Base-by-base conservation (phyloP, 345 rosid species). In the Salix dunnii region DNA sequence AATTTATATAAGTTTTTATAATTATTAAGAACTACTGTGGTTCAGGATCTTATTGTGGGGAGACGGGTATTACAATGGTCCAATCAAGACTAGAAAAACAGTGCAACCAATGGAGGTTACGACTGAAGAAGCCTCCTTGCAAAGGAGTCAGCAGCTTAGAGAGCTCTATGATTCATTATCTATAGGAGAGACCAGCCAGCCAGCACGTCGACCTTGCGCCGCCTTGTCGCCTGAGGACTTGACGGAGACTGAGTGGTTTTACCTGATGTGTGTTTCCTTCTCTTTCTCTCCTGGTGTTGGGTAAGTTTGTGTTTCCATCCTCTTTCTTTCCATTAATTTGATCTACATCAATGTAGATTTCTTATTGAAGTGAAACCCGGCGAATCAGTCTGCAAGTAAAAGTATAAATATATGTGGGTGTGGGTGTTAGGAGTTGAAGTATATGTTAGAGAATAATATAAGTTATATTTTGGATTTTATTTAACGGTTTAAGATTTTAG, bases 241-340 rank as follows among this genome's bases (percentile, higher is more conserved):
- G 36, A 95, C 99, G 5, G 97, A 95, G 83, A 84, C 99, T 1
- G 99, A 95, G 74, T 95, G 99, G 99, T 95, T 95, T 85, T 95
- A 95, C 77, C 79, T 95, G 67, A 93, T 95, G 97, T 93, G 99
- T 65, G 97, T 88, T n/a, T 93, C 99, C 81, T 96, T 94, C 89
- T 89, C 97, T 61, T 96, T 94, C 53, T 80, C 90, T 79, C 90
- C 92, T 63, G 93, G 93, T 33, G 82, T 84, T 2, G 98, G 98
- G 99, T 96, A 89, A 84, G 91, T 78, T 72, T 20, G 3, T 7
- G 21, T 49, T 63, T 51, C 43, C 43, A 40, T 40, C 43, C 12
- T 5, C 31, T 64, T 62, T 38, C 9, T 20, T 72, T 69, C 76
- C 31, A 43, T 35, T 78, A 70, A 30, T 75, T 76, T 67, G n/a